A percentile compares a stretch with the other conserved stretches of the same genome.
Evolutionary conservation across 805 yeast genomes (phyloP).

Genomic region (Metschnikowia lochheadii): DNA sequence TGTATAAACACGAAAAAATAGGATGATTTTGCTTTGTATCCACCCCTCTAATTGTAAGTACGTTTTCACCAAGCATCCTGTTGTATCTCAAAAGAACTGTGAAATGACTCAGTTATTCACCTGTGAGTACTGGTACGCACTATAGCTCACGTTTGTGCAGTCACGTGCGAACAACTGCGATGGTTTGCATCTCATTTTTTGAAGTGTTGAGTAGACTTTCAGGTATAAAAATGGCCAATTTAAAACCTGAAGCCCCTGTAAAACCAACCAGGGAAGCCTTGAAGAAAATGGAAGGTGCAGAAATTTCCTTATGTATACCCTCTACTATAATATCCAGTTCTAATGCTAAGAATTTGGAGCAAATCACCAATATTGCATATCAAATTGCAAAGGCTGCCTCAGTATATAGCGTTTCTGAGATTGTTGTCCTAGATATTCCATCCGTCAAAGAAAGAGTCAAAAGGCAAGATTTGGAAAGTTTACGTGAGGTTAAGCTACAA

Average conservation of each 20-base stretch:
- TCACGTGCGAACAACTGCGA: constrained; percentile 1
- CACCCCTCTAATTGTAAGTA: not conserved
- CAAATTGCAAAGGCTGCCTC: constrained; percentile 77
- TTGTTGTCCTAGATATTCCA: constrained; percentile 62
- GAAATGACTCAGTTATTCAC: not conserved
- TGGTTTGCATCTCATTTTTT: constrained; percentile 1
- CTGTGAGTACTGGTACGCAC: not conserved
- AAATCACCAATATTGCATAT: constrained; percentile 67
- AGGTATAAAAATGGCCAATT: constrained; percentile 16
- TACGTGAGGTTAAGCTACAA: constrained; percentile 16
- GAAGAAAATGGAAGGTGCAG: constrained; percentile 15
- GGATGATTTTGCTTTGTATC: not conserved
- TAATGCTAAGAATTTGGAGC: constrained; percentile 64
- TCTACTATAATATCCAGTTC: constrained; percentile 53
- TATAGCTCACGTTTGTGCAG: not conserved
- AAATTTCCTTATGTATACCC: constrained; percentile 65
- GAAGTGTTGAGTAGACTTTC: not conserved
- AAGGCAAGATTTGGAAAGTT: constrained; percentile 20
- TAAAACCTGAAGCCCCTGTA: constrained; percentile 19
- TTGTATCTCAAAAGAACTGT: not conserved
- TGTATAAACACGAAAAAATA: not conserved
- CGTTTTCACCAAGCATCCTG: not conserved
- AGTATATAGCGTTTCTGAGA: constrained; percentile 65
- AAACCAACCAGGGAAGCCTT: constrained; percentile 29
- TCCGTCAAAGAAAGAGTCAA: constrained; percentile 16